Percentiles rank a stretch among this genome's conserved stretches.
Evolutionary conservation across 2,329 filamentous ascomycete species (phyloP).

Genomic region (Nemania serpens): DNA sequence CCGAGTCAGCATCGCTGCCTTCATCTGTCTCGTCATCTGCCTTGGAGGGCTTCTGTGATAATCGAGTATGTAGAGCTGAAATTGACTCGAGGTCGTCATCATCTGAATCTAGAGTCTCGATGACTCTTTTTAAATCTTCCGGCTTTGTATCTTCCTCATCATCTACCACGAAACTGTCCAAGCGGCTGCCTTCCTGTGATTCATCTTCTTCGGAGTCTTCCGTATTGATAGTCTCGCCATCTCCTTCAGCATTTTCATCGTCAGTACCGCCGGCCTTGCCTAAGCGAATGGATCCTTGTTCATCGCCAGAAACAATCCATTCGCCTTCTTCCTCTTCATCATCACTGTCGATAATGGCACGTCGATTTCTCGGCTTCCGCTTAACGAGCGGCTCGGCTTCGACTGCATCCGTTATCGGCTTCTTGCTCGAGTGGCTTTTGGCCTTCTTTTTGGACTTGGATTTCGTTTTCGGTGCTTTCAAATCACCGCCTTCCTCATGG

Average conservation of each 20-base stretch:
- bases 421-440: conserved; percentile 33
- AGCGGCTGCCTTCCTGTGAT: conserved; percentile 52
- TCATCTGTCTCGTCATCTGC: conserved; percentile 28
- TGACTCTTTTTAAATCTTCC: conserved; percentile 36
- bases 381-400: conserved; percentile 39
- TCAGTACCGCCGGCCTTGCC: conserved; percentile 83
- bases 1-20: conserved; percentile 23
- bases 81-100: conserved; percentile 38
- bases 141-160: conserved; percentile 49
- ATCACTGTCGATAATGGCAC: conserved; percentile 55
- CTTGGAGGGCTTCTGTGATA: conserved; percentile 22
- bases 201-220: conserved; percentile 69
- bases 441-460: conserved; percentile 44
- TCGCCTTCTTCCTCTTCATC: conserved; percentile 72
- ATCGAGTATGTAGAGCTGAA: conserved; percentile 33
- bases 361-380: conserved; percentile 44
- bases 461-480: conserved; percentile 45
- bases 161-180: conserved; percentile 60
- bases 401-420: conserved; percentile 40
- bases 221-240: conserved; percentile 76
- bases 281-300: conserved; percentile 64
- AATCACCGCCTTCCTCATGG: conserved; percentile 47
- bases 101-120: conserved; percentile 39
- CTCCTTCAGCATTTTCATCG: conserved; percentile 86
- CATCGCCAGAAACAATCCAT: conserved; percentile 76